These are phyloP conservation scores for Barnettozyma botsteinii DNA, from an alignment of 805 yeast species.

Conservation along the genomic window DNA sequence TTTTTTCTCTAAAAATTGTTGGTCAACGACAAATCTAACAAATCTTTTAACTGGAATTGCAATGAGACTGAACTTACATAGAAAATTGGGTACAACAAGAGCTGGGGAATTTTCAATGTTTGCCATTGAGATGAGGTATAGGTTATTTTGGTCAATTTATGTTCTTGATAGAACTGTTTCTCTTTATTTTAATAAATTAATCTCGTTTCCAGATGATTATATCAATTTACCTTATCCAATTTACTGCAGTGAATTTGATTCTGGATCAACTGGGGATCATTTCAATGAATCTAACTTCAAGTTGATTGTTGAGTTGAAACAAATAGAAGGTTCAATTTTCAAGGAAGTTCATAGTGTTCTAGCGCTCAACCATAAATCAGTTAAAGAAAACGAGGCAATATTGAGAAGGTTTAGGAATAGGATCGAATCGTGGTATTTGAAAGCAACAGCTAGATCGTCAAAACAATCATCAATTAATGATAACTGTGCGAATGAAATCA, in stretches of 20 bases:
- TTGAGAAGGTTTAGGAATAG: constrained; percentile 16
- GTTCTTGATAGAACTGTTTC: constrained; percentile 45
- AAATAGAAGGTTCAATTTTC: constrained; percentile 44
- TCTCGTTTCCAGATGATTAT: constrained; percentile 45
- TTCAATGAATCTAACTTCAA: constrained; percentile 34
- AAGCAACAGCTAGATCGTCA: constrained; percentile 14
- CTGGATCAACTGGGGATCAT: not conserved
- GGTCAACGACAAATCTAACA: constrained; percentile 47
- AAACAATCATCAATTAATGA: constrained; percentile 1
- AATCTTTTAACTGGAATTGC: constrained; percentile 43
- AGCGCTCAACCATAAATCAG: constrained; percentile 28
- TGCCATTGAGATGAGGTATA: constrained; percentile 35
- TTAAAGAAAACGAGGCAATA: constrained; percentile 8
- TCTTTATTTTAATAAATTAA: constrained; percentile 45
- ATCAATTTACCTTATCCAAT: constrained; percentile 43
- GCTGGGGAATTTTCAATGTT: constrained; percentile 13
- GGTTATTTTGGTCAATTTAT: constrained; percentile 47
- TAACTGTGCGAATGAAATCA: not conserved
- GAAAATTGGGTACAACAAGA: constrained; percentile 25
- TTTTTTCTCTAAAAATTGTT: constrained; percentile 48
- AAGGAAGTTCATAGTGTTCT: constrained; percentile 41
- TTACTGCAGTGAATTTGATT: constrained; percentile 26
- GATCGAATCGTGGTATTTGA: constrained; percentile 33
- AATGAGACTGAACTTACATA: constrained; percentile 42
- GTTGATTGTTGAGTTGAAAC: constrained; percentile 39